phyloP scores from a whole-genome alignment of 768 basidiomycete genomes.

The Tricholoma matsutake region DNA sequence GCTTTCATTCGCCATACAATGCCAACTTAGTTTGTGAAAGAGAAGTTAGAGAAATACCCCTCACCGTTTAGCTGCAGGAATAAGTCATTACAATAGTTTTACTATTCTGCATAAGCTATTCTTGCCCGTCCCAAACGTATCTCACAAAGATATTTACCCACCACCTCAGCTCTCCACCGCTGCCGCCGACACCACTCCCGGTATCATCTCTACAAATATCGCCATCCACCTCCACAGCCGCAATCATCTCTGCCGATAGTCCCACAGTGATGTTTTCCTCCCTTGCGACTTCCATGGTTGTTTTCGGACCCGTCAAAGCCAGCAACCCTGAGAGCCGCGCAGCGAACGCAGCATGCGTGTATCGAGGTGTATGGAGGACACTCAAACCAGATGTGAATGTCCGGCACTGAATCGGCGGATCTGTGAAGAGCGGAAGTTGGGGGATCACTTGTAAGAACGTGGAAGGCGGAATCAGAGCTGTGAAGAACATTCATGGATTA shows the following conservation, averaged over 20 bases:
- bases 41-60: too few species aligned
- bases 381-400: constrained; percentile 71
- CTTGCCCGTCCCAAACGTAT: constrained; percentile 77
- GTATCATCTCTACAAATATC: constrained; percentile 76
- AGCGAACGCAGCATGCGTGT: constrained; percentile 64
- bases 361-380: constrained; percentile 83
- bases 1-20: too few species aligned
- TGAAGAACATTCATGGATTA: constrained; percentile 2
- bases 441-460: constrained; percentile 78
- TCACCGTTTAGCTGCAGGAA: too few species aligned
- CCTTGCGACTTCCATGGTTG: constrained; percentile 67
- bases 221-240: constrained; percentile 66
- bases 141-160: constrained; percentile 62
- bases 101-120: constrained; percentile 5
- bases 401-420: constrained; percentile 63
- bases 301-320: constrained; percentile 46
- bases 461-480: constrained; percentile 87
- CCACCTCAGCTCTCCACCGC: constrained; percentile 66
- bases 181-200: constrained; percentile 33
- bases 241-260: constrained; percentile 76
- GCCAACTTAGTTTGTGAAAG: too few species aligned
- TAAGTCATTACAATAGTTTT: background rate
- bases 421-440: constrained; percentile 60
- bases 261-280: constrained; percentile 72
- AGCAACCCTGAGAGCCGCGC: constrained; percentile 60